Evolutionary conservation across 116 monocot species (phyloP).

Genomic region (Cymodocea nodosa): DNA sequence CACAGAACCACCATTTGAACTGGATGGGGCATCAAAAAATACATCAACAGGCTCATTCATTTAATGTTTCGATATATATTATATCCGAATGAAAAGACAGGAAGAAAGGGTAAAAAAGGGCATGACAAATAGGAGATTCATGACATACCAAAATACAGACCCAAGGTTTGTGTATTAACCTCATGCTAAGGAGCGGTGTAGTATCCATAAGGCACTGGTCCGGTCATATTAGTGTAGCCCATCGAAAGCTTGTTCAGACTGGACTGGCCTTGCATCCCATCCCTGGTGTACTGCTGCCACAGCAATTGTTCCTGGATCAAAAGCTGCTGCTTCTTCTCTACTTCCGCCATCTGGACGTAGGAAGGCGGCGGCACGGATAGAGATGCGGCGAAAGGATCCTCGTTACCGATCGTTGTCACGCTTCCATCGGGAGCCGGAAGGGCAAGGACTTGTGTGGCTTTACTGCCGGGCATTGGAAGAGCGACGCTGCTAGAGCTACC

Average conservation of each 20-base stretch:
- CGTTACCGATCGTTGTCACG: slow-evolving; percentile 34
- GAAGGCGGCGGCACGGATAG: slow-evolving; percentile 52
- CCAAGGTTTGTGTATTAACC: background rate
- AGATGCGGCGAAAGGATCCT: slow-evolving; percentile 77
- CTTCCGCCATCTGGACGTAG: slow-evolving; percentile 84
- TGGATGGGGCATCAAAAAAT: no score
- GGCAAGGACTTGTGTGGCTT: slow-evolving; percentile 41
- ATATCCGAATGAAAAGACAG: background rate
- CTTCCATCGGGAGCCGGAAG: slow-evolving; percentile 81
- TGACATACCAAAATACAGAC: background rate
- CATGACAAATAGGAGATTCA: slow-evolving; percentile 3
- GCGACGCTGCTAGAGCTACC: slow-evolving; percentile 87
- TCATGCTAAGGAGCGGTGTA: slow-evolving; percentile 5
- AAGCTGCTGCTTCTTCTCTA: slow-evolving; percentile 80
- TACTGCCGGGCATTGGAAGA: slow-evolving; percentile 24
- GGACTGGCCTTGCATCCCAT: slow-evolving; percentile 81
- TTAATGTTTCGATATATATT: no score
- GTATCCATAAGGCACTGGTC: slow-evolving; percentile 41
- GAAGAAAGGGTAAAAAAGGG: background rate
- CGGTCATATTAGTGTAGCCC: slow-evolving; percentile 15
- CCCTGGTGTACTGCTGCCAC: slow-evolving; percentile 69
- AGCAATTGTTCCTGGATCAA: slow-evolving; percentile 60
- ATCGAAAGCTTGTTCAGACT: slow-evolving; percentile 39
- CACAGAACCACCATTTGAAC: no score
- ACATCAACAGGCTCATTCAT: no score